Percentiles rank a stretch among this genome's conserved stretches.
Conservation (phyloP, 1,284 basidiomycete species). For the Cerioporus squamosus region DNA sequence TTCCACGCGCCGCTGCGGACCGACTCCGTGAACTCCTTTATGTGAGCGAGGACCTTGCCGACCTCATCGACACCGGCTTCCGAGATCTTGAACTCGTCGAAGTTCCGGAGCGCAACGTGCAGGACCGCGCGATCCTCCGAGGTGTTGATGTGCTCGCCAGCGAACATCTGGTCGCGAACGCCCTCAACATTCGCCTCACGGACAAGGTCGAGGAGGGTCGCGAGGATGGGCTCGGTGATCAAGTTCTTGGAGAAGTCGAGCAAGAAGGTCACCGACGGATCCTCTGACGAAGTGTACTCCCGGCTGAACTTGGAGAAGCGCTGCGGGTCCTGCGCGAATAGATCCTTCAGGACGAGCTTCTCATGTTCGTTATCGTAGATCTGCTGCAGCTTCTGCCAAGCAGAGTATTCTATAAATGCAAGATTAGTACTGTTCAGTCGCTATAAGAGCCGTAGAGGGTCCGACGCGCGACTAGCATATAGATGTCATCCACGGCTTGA, state of each 20-base stretch:
- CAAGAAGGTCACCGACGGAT: conserved; percentile 80
- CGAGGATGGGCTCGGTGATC: conserved; percentile 85
- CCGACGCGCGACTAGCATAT: too few species aligned
- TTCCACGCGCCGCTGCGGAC: conserved; percentile 91
- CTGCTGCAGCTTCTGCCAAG: conserved; percentile 92
- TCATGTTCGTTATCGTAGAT: conserved; percentile 80
- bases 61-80: conserved; percentile 90
- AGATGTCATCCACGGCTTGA: too few species aligned
- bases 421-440: neutral
- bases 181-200: conserved; percentile 88
- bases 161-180: conserved; percentile 92
- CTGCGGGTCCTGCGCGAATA: conserved; percentile 87
- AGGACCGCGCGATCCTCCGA: conserved; percentile 97
- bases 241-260: conserved; percentile 98
- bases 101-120: conserved; percentile 93
- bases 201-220: conserved; percentile 78
- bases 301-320: conserved; percentile 89
- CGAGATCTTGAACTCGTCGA: conserved; percentile 74
- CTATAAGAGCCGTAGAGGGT: neutral
- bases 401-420: conserved; percentile 67
- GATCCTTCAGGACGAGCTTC: conserved; percentile 85
- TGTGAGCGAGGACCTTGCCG: conserved; percentile 84
- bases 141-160: conserved; percentile 97
- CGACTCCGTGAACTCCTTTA: conserved; percentile 87
- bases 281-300: conserved; percentile 71